Evolutionary conservation across 495 filamentous ascomycete species (phyloP).

Genomic region (Neurospora terricola): DNA sequence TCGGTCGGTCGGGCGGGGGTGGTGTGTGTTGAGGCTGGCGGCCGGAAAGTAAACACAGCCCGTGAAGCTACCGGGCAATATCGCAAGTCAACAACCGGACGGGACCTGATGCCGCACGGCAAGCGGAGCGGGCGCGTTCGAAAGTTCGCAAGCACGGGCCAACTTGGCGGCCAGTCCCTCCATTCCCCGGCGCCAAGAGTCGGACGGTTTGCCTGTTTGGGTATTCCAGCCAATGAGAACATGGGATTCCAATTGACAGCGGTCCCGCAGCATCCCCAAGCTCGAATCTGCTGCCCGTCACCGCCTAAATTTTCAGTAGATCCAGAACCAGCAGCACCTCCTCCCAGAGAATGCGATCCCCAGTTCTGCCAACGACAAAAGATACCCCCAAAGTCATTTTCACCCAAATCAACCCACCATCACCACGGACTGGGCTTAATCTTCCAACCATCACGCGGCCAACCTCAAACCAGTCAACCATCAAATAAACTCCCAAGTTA

Average conservation of each 20-base stretch:
- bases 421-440: background rate
- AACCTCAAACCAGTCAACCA: background rate
- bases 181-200: background rate
- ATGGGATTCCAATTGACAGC: conserved; percentile 2
- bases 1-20: conserved; percentile 1
- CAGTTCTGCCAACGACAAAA: background rate
- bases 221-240: background rate
- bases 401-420: background rate
- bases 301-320: conserved; percentile 24
- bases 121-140: background rate
- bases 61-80: background rate
- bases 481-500: background rate
- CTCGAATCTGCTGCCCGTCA: conserved; percentile 14
- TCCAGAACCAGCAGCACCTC: conserved; percentile 1
- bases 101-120: background rate
- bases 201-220: background rate
- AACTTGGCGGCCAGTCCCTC: background rate
- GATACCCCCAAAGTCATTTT: background rate
- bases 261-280: conserved; percentile 4
- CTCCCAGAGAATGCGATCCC: background rate
- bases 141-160: conserved; percentile 10
- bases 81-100: background rate
- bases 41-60: background rate
- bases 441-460: background rate
- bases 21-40: background rate